Base-by-base conservation (phyloP, 768 basidiomycete species). In the Trametes meyenii region DNA sequence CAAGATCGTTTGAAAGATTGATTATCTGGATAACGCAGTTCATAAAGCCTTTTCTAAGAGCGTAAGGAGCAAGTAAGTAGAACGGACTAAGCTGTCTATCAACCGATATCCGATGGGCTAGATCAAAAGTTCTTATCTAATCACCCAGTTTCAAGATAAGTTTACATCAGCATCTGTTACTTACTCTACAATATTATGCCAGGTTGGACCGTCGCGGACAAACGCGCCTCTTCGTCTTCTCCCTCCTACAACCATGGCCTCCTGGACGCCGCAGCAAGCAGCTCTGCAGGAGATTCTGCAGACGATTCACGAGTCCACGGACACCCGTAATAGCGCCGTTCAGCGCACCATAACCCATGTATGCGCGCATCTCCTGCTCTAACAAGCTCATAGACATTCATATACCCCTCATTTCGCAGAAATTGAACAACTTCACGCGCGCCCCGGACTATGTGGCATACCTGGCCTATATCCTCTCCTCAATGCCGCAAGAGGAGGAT, bases 361-460 rank as follows among this genome's bases (percentile, higher is more conserved):
- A 75, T 69, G 79, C 67, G 52, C 54, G 36, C 58, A 24, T 45
- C 39, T 40, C 48, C 40, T 65, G 66, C 61, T 62, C 33, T 51
- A 60, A 54, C 57, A 50, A 46, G 63, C 53, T 61, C 55, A 46
- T 46, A 61, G 56, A 53, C 58, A 54, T 58, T 61, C 61, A 65
- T 62, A 48, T 54, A 11, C 17, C 49, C 40, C 60, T 69, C 66
- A 56, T 61, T 58, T 55, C 46, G 38, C 64, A 94, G 92, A 93
- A 92, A 90, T 82, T 95, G 65, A 93, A 91, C 74, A 83, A 79
- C 63, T 94, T 92, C 75, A 89, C 92, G 71, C 87, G 88, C 69
- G 88, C 89, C 65, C 92, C 95, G 48, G 94, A 97, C 75, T 98
- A 97, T 74, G 88, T 94, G 62, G 95, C 90, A 59, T 98, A 99